Evolutionary conservation across 495 filamentous ascomycete genomes (phyloP), one percentile per base, ranked within the genome.

Genomic region (Lophiostoma macrostomum): DNA sequence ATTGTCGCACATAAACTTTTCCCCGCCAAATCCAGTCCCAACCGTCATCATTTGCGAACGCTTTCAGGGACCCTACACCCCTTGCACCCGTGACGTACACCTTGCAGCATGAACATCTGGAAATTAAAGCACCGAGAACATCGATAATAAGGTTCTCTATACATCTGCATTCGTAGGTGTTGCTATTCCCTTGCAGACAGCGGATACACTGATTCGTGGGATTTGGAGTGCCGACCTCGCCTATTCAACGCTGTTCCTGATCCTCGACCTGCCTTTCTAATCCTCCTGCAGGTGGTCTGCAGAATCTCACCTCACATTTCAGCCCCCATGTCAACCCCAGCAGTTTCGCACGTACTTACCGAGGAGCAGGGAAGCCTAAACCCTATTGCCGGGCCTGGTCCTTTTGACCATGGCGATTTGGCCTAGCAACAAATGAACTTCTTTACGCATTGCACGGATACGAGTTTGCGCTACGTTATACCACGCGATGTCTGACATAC

Each of bases 21-120:
- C 30, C 18, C 34, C 3, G 19, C 13, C 28, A 19, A 16, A 25
- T n/a, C n/a, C 13, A 8, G 43, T 25, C 27, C 30, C 31, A 30
- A 20, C 27, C 14, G 44, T 4, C 44, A 23, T 13, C 18, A 37
- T 48, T 37, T 11, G 30, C 31, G 44, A 48, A n/a, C n/a, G n/a
- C n/a, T n/a, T n/a, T n/a, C n/a, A n/a, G n/a, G n/a, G n/a, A n/a
- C n/a, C 14, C 7, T 35, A 18, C 12, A 25, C 5, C 24, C 29
- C 44, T 48, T 37, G 31, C 16, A 18, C 16, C 19, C 8, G 18
- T 6, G 23, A 27, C 19, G 19, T 45, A n/a, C n/a, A n/a, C n/a
- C 3, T 5, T 5, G 42, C 28, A 20, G 44, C 44, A 48, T 48
- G 44, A 48, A 48, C 44, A 48, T 32, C 30, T 35, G 29, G 31